Percentiles rank a stretch among this genome's conserved stretches.
Conservation (phyloP, 2,329 filamentous ascomycete species). For the Pochonia chlamydosporia region DNA sequence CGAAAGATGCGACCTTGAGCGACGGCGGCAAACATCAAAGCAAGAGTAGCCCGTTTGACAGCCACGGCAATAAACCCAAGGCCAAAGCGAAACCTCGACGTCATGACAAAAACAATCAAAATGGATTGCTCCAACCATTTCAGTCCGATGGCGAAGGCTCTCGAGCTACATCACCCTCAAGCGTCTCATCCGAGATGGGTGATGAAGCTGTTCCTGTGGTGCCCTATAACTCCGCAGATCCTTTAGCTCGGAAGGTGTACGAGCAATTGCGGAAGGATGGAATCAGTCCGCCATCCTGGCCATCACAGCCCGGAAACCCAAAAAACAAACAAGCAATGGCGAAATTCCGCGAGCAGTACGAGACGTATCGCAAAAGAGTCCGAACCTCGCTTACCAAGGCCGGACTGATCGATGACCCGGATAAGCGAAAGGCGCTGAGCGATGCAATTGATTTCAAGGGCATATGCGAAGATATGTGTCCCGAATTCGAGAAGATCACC, state of each 20-base stretch:
- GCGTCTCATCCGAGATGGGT: slow-evolving; percentile 14
- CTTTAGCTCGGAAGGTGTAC: slow-evolving; percentile 45
- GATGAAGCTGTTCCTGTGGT: neutral
- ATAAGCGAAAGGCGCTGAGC: slow-evolving; percentile 54
- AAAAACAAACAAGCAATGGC: slow-evolving; percentile 46
- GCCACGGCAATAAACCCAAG: slow-evolving; percentile 11
- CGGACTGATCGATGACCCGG: slow-evolving; percentile 59
- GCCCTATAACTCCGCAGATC: slow-evolving; percentile 23
- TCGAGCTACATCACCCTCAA: slow-evolving; percentile 20
- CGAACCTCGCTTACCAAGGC: slow-evolving; percentile 53
- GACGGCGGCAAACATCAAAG: slow-evolving; percentile 15
- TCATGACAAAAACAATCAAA: slow-evolving; percentile 2
- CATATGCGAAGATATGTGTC: slow-evolving; percentile 65
- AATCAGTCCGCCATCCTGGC: slow-evolving; percentile 50
- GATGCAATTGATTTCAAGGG: slow-evolving; percentile 63
- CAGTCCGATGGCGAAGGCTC: slow-evolving; percentile 9
- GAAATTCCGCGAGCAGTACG: slow-evolving; percentile 49
- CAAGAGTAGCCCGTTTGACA: slow-evolving; percentile 18
- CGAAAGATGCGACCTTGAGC: slow-evolving; percentile 18
- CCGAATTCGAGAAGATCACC: slow-evolving; percentile 58
- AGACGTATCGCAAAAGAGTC: slow-evolving; percentile 50
- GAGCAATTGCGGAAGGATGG: slow-evolving; percentile 48
- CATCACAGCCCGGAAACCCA: slow-evolving; percentile 47
- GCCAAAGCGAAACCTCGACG: slow-evolving; percentile 5
- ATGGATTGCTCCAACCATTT: slow-evolving; percentile 4